A percentile compares a stretch with the other conserved stretches of the same genome.
Evolutionary conservation across 352 stramenopile genomes (phyloP).

Genomic region (Phytopythium vexans): DNA sequence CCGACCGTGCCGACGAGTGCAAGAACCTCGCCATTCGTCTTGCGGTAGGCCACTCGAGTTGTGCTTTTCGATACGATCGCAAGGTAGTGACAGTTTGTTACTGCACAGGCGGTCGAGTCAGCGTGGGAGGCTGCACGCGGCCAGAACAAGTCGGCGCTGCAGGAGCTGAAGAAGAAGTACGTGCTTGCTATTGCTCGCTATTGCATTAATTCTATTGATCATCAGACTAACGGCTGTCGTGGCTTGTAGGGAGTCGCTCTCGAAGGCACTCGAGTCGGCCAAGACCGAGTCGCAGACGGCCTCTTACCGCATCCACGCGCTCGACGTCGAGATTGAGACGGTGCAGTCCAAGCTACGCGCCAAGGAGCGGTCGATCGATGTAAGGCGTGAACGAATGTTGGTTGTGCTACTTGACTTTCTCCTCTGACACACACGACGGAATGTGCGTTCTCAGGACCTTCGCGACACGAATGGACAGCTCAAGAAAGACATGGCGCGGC

Average conservation of each 20-base stretch:
- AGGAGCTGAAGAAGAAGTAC: conserved; percentile 82
- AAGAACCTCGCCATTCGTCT: conserved; percentile 65
- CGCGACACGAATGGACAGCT: conserved; percentile 57
- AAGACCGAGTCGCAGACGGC: conserved; percentile 73
- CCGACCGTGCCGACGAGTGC: conserved; percentile 63
- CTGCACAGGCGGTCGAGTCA: conserved; percentile 58
- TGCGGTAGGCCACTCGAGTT: conserved; percentile 25
- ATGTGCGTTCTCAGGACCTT: conserved; percentile 28
- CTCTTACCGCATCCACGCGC: conserved; percentile 66
- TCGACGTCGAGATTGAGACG: conserved; percentile 76
- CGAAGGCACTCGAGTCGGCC: conserved; percentile 61
- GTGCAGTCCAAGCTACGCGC: conserved; percentile 70
- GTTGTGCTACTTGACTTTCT: not conserved
- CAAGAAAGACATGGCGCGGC: conserved; percentile 59
- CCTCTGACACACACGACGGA: not conserved
- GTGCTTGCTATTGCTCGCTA: not conserved
- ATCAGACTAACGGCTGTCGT: not conserved
- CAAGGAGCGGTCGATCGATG: conserved; percentile 66
- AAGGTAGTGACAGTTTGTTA: not conserved
- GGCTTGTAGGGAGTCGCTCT: conserved; percentile 43
- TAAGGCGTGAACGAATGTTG: conserved; percentile 1
- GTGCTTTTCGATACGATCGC: not conserved
- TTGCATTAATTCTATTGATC: not conserved
- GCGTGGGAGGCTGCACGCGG: conserved; percentile 75
- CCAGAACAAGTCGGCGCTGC: conserved; percentile 72